Evolutionary conservation across 768 basidiomycete species (phyloP).

Genomic region (Naganishia onofrii): DNA sequence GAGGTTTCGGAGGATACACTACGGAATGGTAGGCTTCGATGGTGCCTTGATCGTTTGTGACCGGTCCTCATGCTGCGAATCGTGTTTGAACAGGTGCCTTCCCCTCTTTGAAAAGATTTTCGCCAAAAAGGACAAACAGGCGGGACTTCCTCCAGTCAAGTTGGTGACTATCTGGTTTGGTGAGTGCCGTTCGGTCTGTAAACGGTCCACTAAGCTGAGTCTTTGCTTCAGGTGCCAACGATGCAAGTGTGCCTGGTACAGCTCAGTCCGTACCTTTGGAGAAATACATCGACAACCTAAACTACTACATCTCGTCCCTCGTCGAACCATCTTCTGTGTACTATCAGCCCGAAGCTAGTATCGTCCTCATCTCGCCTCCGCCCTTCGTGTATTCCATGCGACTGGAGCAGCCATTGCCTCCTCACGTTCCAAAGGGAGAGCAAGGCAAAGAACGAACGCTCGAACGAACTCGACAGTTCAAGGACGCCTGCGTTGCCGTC

Average conservation of each 20-base stretch:
- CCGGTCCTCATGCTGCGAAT: background rate
- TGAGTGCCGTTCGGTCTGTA: slow-evolving; percentile 1
- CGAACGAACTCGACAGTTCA: slow-evolving; percentile 59
- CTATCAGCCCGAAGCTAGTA: slow-evolving; percentile 68
- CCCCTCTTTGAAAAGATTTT: slow-evolving; percentile 73
- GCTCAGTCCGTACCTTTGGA: slow-evolving; percentile 73
- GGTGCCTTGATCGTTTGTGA: too few relatives aligned
- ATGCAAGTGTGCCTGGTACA: slow-evolving; percentile 66
- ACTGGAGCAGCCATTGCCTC: background rate
- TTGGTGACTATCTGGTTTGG: slow-evolving; percentile 87
- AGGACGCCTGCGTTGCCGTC: slow-evolving; percentile 62
- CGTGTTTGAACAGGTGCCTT: slow-evolving; percentile 57
- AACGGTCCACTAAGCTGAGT: background rate
- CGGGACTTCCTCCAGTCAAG: slow-evolving; percentile 62
- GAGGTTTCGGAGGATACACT: slow-evolving; percentile 74
- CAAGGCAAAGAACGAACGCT: slow-evolving; percentile 62
- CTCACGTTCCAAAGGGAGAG: slow-evolving; percentile 42
- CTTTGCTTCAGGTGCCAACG: slow-evolving; percentile 62
- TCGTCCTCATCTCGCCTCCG: slow-evolving; percentile 80
- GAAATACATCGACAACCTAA: slow-evolving; percentile 65
- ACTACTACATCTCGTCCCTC: slow-evolving; percentile 63
- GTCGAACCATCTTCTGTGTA: slow-evolving; percentile 60
- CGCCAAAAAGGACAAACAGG: slow-evolving; percentile 58
- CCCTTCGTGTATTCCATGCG: slow-evolving; percentile 59
- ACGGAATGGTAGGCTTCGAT: slow-evolving; percentile 61